phyloP scores from a whole-genome alignment of 257 asterid species.

The Lavandula angustifolia region DNA sequence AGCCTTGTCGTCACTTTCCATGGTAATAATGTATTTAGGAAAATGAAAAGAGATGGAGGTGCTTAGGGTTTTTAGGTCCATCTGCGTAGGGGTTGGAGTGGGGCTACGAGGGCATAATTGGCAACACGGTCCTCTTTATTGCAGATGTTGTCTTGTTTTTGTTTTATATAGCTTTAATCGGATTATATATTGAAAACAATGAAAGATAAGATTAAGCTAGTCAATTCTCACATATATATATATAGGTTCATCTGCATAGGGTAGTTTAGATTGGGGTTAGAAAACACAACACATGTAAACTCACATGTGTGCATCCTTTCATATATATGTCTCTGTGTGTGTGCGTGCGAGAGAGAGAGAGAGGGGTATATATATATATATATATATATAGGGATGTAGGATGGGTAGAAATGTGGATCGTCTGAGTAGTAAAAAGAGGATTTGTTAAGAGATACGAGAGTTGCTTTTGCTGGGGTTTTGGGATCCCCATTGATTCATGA shows the following conservation, averaged over 20 bases:
- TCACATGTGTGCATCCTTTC: background rate
- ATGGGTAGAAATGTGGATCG: constrained; percentile 26
- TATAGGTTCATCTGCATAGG: constrained; percentile 1
- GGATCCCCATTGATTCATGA: constrained; percentile 33
- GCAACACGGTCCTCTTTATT: background rate
- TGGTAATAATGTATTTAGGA: constrained; percentile 15
- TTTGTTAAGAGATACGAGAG: constrained; percentile 30
- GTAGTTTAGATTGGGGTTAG: background rate
- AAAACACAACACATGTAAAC: background rate
- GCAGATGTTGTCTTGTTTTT: background rate
- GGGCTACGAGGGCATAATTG: constrained; percentile 23
- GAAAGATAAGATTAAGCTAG: no score
- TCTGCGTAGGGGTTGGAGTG: constrained; percentile 44
- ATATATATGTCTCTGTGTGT: background rate
- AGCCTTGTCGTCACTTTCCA: constrained; percentile 28
- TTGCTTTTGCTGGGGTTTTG: constrained; percentile 33
- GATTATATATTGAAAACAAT: no score
- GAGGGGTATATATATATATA: no score
- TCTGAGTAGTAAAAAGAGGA: constrained; percentile 26
- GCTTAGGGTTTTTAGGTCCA: constrained; percentile 41
- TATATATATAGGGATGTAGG: no score
- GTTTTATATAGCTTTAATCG: background rate
- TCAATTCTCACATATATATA: background rate
- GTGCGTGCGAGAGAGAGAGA: constrained; percentile 17
- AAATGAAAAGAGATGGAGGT: constrained; percentile 26